These are phyloP conservation scores for Apiospora pterosperma DNA, from an alignment of 2,329 filamentous ascomycete species.

Conservation along the genomic window DNA sequence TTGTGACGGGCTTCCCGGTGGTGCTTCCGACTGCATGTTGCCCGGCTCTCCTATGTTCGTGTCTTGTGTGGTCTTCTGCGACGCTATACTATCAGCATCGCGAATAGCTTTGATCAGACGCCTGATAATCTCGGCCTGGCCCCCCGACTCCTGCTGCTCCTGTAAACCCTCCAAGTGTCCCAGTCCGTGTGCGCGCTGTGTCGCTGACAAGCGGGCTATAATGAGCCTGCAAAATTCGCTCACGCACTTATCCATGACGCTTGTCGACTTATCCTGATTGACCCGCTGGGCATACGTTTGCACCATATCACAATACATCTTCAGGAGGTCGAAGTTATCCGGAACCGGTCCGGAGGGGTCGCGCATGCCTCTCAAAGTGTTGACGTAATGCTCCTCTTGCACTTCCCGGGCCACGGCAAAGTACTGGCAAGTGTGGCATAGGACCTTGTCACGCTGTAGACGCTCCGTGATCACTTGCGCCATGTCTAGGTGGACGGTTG, in stretches of 20 bases:
- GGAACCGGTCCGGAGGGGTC: background rate
- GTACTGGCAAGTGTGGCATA: background rate
- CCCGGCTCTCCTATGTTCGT: background rate
- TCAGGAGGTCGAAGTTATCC: background rate
- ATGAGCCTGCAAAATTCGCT: background rate
- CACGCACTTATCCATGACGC: background rate
- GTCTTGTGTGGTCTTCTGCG: background rate
- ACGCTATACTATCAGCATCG: background rate
- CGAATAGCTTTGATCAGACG: background rate
- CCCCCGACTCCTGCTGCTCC: background rate
- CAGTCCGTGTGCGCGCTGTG: background rate
- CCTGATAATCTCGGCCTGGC: background rate
- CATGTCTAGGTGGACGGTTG: background rate
- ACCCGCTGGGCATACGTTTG: background rate
- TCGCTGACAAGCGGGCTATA: background rate
- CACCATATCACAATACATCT: background rate
- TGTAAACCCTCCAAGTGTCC: background rate
- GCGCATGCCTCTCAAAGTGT: background rate
- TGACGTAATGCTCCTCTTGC: background rate
- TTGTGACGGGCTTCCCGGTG: too few relatives aligned
- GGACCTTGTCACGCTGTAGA: background rate
- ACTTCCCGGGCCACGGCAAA: background rate
- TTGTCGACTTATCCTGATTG: background rate
- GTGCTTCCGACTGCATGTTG: too few relatives aligned
- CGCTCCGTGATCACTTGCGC: background rate